Evolutionary conservation across 768 basidiomycete species (phyloP), one percentile per base, ranked within the genome.

Genomic region (Lanmaoa pseudosensibilis): DNA sequence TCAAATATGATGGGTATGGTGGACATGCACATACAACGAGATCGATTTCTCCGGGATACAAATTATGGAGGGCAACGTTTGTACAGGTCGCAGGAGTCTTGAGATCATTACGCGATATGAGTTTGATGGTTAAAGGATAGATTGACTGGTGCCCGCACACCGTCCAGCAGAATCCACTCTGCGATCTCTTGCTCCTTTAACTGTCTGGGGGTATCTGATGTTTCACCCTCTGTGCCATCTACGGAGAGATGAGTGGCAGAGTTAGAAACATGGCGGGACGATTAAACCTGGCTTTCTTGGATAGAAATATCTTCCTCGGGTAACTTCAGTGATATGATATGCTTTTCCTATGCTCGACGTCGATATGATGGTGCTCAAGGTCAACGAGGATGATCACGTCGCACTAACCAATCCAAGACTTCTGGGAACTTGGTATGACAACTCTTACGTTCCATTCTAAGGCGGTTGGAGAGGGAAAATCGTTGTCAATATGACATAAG

Each of bases 111-210:
- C 44, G 37, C 54, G 46, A 54, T 50, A 44, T 60, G 46, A 56
- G 59, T 5, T 38, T 30, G 52, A 46, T 39, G 39, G 19, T 46
- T 13, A 56, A 44, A 34, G n/a, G 61, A 54, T 32, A 55, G 23
- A 11, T 55, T 52, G 11, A 72, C 80, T 8, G 37, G 23, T 41
- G 27, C 38, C 1, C 63, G 54, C 75, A 92, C 91, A 16, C 90
- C 91, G 57, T 92, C 90, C 7, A 97, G 75, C 25, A 98, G 80
- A 54, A 97, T 85, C 95, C 95, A 98, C 74, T 97, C 92, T 25
- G 83, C 83, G 50, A 87, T 75, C 74, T 95, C 94, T 37, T 84
- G 87, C 6, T 86, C 82, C 66, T 83, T 81, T 48, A 94, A 70
- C 6, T 88, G 85, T 53, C 95, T 78, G 21, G 89, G 77, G 25